A percentile compares a stretch with the other conserved stretches of the same genome.
Evolutionary conservation across 768 basidiomycete species (phyloP).

Genomic region (Phanerochaete carnosa): DNA sequence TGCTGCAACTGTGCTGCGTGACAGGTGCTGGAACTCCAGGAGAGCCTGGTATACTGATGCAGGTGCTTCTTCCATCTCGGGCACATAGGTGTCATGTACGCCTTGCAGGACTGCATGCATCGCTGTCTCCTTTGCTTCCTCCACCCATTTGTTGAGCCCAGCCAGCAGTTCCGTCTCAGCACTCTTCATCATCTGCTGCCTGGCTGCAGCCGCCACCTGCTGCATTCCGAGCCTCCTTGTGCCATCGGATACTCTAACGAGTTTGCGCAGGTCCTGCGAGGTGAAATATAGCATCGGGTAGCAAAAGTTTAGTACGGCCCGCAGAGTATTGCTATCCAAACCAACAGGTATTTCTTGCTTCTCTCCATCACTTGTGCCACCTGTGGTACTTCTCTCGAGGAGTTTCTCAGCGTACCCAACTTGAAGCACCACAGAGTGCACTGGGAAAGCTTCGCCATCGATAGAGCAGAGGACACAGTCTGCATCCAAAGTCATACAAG

Average conservation of each 20-base stretch:
- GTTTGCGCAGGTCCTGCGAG: neutral
- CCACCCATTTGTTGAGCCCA: neutral
- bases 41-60: constrained; percentile 1
- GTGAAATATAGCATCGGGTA: neutral
- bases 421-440: neutral
- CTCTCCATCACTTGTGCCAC: neutral
- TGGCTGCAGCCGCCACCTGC: neutral
- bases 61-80: constrained; percentile 6
- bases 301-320: neutral
- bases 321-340: neutral
- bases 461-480: neutral
- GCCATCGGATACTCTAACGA: neutral
- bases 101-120: neutral
- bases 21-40: neutral
- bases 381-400: neutral
- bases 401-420: neutral
- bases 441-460: neutral
- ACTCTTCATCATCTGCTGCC: neutral
- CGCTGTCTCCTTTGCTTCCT: constrained; percentile 1
- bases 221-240: neutral
- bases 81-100: neutral
- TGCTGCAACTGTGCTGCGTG: neutral
- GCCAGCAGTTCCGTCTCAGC: neutral
- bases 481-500: neutral
- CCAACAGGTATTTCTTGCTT: neutral